These are phyloP conservation scores for Fusarium illudens DNA, from an alignment of 2,329 filamentous ascomycete genomes.

Conservation along the genomic window DNA sequence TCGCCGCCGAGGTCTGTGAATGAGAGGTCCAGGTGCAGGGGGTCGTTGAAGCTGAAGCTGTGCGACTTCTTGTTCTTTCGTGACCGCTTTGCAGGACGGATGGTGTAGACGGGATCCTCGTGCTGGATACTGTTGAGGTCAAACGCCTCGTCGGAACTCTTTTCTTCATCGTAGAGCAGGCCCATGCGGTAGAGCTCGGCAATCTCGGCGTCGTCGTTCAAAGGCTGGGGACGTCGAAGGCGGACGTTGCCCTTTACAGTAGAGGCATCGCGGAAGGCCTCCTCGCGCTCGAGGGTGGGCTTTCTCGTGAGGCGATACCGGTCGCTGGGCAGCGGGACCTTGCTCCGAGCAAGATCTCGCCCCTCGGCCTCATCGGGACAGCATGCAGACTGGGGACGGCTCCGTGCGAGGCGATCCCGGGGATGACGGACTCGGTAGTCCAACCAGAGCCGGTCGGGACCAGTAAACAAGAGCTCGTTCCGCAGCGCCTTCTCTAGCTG, in stretches of 20 bases:
- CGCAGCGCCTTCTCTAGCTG: slow-evolving; percentile 38
- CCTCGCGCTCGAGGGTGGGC: slow-evolving; percentile 56
- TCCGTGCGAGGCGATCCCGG: slow-evolving; percentile 26
- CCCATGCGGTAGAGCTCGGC: slow-evolving; percentile 56
- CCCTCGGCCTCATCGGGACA: slow-evolving; percentile 45
- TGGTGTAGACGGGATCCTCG: slow-evolving; percentile 50
- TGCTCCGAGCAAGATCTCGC: slow-evolving; percentile 47
- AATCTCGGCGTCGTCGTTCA: slow-evolving; percentile 48
- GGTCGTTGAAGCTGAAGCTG: slow-evolving; percentile 37
- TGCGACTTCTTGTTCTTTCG: slow-evolving; percentile 40
- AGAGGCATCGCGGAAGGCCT: slow-evolving; percentile 55
- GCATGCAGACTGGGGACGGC: slow-evolving; percentile 16
- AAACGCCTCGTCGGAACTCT: slow-evolving; percentile 48
- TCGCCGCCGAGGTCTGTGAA: slow-evolving; percentile 55
- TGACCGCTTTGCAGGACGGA: slow-evolving; percentile 48
- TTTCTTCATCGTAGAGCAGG: slow-evolving; percentile 55
- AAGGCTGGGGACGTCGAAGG: slow-evolving; percentile 31
- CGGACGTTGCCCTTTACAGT: slow-evolving; percentile 48
- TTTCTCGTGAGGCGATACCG: slow-evolving; percentile 45
- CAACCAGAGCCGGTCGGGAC: neutral
- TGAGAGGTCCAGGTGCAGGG: slow-evolving; percentile 52
- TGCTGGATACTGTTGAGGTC: slow-evolving; percentile 51
- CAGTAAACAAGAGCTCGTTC: slow-evolving; percentile 7
- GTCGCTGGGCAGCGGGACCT: slow-evolving; percentile 51
- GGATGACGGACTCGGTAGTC: neutral